Base-by-base conservation (phyloP, 2,329 filamentous ascomycete species). In the Colletotrichum lini region DNA sequence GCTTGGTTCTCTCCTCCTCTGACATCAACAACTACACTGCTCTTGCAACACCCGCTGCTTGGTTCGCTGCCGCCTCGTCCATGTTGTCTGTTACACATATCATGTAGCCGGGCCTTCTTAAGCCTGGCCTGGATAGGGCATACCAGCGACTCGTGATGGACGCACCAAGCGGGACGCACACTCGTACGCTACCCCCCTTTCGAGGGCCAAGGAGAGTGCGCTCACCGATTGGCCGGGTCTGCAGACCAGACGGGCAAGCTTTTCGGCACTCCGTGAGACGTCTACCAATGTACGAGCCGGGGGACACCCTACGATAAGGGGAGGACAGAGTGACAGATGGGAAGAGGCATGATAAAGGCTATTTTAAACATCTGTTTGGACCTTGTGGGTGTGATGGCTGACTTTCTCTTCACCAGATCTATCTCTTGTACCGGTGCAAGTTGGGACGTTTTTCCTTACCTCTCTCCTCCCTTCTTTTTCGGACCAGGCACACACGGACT, bases 291-390 rank as follows among this genome's bases (percentile, higher is more conserved):
- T 21, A 9, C 59, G 21, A 42, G 40, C 50, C 26, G 23, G 23
- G 35, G 40, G 15, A 47, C 15, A 26, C 21, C 12, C 21, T 8
- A 30, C 23, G 6, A 15, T 23, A 40, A 63, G 18, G 49, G 13
- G n/a, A 16, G 30, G 30, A 9, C 30, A 35, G 30, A 35, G 30
- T 35, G 30, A 35, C 30, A 9, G 3, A 40, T 18, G 56, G 38
- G 1, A 45, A 18, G 38, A 26, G 21, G 65, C 64, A 68, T 63
- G 57, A 71, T 68, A 71, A 62, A 71, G 30, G 50, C 1, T 62
- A 42, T 50, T 45, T 35, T 63, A 68, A 63, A 56, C 67, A 58
- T 62, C 45, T 53, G 64, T 68, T 53, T 71, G 56, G 38, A 42
- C 26, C 40, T 45, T 63, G 52, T 62, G 64, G 68, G 68, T 71